Conservation (phyloP, 139 green algal species). For the Chlamydomonas incerta region DNA sequence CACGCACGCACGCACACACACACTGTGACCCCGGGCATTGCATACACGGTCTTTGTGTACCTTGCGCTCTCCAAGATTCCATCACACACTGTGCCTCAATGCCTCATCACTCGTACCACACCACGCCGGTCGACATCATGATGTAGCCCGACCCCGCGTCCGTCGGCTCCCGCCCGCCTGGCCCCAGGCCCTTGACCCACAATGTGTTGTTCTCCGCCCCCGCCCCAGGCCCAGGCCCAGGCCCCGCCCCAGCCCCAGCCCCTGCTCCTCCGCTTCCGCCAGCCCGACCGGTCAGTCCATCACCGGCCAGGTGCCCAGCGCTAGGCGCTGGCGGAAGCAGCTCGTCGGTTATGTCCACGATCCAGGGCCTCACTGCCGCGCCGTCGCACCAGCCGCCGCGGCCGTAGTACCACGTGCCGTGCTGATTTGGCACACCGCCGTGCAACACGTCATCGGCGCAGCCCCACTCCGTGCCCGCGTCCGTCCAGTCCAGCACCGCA, state of each 20-base stretch:
- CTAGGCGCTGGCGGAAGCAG: background rate
- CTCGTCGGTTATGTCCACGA: background rate
- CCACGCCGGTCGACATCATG: constrained; percentile 14
- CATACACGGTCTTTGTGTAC: too few species aligned
- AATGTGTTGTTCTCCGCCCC: background rate
- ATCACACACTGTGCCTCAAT: too few species aligned
- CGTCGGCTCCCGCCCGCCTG: background rate
- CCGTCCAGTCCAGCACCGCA: background rate
- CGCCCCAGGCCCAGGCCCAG: too few species aligned
- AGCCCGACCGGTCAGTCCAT: too few species aligned
- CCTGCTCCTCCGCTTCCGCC: too few species aligned
- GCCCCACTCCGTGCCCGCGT: constrained; percentile 60
- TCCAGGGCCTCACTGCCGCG: constrained; percentile 31
- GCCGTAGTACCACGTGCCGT: constrained; percentile 73
- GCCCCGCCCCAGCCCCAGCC: too few species aligned
- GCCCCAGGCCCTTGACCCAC: background rate
- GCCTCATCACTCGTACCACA: background rate
- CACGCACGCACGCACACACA: too few species aligned
- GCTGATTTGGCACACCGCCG: constrained; percentile 66
- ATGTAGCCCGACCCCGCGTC: background rate
- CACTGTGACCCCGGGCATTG: too few species aligned
- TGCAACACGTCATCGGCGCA: constrained; percentile 62
- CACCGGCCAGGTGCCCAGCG: too few species aligned
- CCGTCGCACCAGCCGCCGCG: constrained; percentile 69
- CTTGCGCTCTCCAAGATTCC: too few species aligned